Base-by-base conservation (phyloP, 768 basidiomycete species). In the Mycena venus region DNA sequence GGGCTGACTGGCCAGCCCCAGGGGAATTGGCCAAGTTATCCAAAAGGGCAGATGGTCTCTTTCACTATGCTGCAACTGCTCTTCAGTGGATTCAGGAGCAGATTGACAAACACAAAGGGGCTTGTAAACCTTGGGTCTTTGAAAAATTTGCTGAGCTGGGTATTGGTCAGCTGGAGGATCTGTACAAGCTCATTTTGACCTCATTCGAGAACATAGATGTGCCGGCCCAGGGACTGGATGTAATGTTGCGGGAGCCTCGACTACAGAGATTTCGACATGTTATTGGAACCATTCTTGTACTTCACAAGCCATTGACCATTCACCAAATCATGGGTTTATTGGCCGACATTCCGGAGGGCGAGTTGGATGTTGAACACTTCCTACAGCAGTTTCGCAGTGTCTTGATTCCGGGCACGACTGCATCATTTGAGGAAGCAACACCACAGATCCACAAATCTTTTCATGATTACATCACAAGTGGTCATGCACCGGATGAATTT, bases 1-100 rank as follows among this genome's bases (percentile, higher is more conserved):
- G n/a, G n/a, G n/a, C n/a, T n/a, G n/a, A n/a, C n/a, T n/a, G n/a
- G n/a, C n/a, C n/a, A n/a, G n/a, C n/a, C n/a, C n/a, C n/a, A n/a
- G n/a, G n/a, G n/a, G n/a, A n/a, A 38, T 38, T 38, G 36, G 36
- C 36, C 36, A 11, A 27, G 36, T 66, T 66, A 66, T 66, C 51
- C 36, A 21, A 23, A 1, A 66, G 55, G 21, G 65, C 65, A 19
- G 15, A 66, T 66, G 65, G 65, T 19, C 47, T 49, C 11, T 49
- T 49, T 23, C 47, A 49, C 47, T 66, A 66, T 55, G 65, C 65
- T 42, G 53, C 51, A 53, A 66, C 65, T 34, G 65, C 65, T 66
- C 51, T 66, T 66, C 32, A 55, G 3, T 66, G 65, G 65, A 66
- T 66, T 21, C 34, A 49, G 62, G 11, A 49, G 21, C 44, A 64